phyloP scores from a whole-genome alignment of 768 basidiomycete genomes.

The Lactarius akahatsu region DNA sequence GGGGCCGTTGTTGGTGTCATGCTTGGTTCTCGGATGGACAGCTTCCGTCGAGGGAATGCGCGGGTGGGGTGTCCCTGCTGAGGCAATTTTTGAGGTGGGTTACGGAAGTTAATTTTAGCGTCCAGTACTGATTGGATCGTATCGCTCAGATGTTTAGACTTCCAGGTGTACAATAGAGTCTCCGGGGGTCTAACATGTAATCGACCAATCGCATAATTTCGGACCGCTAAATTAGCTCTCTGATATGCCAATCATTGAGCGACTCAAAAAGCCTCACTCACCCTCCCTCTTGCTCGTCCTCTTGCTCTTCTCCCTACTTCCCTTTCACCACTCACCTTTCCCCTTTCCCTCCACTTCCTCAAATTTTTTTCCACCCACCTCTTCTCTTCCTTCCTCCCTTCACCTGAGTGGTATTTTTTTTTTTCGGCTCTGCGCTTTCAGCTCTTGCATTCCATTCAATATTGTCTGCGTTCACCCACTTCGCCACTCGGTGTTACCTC shows the following conservation, averaged over 20 bases:
- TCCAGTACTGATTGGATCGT: conserved; percentile 1
- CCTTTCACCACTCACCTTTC: neutral
- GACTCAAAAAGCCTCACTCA: conserved; percentile 13
- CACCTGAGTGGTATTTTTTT: neutral
- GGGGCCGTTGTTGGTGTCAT: conserved; percentile 67
- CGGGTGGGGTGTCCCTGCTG: conserved; percentile 64
- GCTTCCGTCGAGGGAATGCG: conserved; percentile 49
- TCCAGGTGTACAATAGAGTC: conserved; percentile 41
- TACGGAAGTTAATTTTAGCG: conserved; percentile 1
- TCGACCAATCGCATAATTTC: conserved; percentile 29
- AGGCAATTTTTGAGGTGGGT: conserved; percentile 61
- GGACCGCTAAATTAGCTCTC: conserved; percentile 29
- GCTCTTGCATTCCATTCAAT: neutral
- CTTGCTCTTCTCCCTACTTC: neutral
- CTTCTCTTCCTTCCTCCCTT: neutral
- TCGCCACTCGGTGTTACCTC: neutral
- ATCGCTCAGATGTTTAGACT: conserved; percentile 51
- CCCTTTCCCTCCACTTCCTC: neutral
- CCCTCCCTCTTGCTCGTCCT: neutral
- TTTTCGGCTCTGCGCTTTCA: neutral
- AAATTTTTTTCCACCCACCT: neutral
- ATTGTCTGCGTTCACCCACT: neutral
- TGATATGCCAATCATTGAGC: neutral
- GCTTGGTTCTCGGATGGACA: conserved; percentile 60
- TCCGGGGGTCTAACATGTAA: conserved; percentile 12